Evolutionary conservation across 805 yeast species (phyloP), one percentile per base, ranked within the genome.

Genomic region (Ogataea nonfermentans): DNA sequence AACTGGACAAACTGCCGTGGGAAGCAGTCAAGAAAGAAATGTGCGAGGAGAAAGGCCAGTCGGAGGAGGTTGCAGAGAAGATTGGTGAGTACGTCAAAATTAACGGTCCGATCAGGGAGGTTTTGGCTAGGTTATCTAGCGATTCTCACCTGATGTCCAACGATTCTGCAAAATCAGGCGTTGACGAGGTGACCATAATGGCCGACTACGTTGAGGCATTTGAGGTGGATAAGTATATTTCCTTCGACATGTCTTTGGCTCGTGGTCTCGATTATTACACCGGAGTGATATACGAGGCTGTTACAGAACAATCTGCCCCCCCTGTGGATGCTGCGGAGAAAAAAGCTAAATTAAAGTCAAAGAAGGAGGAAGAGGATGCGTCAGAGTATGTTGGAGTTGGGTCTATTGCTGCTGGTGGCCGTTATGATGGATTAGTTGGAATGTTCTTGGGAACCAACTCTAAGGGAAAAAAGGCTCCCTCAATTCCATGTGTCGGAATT

Each of bases 201-300:
- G 81, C 85, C 44, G 82, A 79, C 28, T 93, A 86, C 54, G 73
- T 84, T 10, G 86, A 86, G 49, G 95, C 96, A 5, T 88, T 88
- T 55, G 84, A 74, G n/a, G 79, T 88, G 47, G 74, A 74, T 38
- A 48, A 71, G 10, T 76, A 65, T 63, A 71, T 88, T 45, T 82
- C 91, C 9, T 91, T 93, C 53, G 99, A 93, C 65, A 74, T 93
- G 65, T 90, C 98, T 3, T 72, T 93, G 50, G 99, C 99, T 29
- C 81, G 99, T 73, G 99, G 99, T 35, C 76, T 93, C 56, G 99
- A 93, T 66, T 93, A 93, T 67, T 93, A 93, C 69, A 93, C 99
- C 10, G 99, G 99, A 26, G 74, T 93, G 49, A 93, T 93, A 51
- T 93, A 89, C 66, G 99, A 93, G 66, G 96, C 93, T 35, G 98